Base-by-base conservation (phyloP, 2,329 filamentous ascomycete genomes). In the Cyphellophora europaea region DNA sequence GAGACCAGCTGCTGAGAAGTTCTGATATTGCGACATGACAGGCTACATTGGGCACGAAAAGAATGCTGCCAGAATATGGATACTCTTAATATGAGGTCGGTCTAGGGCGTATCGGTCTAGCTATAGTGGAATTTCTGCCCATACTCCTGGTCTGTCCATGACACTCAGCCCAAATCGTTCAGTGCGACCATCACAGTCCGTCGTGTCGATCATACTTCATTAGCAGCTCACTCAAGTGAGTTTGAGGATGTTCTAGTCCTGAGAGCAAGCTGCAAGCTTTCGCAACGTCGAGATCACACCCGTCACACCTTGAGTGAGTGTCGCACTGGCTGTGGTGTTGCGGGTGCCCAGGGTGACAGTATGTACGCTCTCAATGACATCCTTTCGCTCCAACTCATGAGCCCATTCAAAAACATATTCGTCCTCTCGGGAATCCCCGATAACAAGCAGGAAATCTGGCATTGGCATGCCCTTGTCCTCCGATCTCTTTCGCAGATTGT, bases 351-450 rank as follows among this genome's bases (percentile, higher is more conserved):
- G 66, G 45, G 84, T 93, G 14, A 94, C 87, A 2, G 88, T 94
- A 42, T 82, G 77, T 3, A 91, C 83, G 36, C 85, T 70, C 32
- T 77, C 62, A 28, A 87, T 69, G 2, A 63, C 61, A 12, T 71
- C 69, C 6, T 71, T 62, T 3, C 71, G 67, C 14, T 69, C 69
- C 8, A 94, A 63, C 32, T 75, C 69, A 60, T 95, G 94, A 12
- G 89, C 91, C 89, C 91, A 96, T 43, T 79, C 79, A 64, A 94
- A 96, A 13, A 94, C 82, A 49, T 85, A 82, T 54, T 96, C 89
- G 47, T 96, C 91, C 49, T 95, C 89, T 19, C 89, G 79, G 27
- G 88, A 86, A 52, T 95, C 88, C 23, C 89, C 89, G 19, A 88
- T 75, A 5, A 94, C 83, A 63, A 95, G 77, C 37, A 96, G 61